Conservation (phyloP, 1,139 yeast species). For the Sugiyamaella novakii region DNA sequence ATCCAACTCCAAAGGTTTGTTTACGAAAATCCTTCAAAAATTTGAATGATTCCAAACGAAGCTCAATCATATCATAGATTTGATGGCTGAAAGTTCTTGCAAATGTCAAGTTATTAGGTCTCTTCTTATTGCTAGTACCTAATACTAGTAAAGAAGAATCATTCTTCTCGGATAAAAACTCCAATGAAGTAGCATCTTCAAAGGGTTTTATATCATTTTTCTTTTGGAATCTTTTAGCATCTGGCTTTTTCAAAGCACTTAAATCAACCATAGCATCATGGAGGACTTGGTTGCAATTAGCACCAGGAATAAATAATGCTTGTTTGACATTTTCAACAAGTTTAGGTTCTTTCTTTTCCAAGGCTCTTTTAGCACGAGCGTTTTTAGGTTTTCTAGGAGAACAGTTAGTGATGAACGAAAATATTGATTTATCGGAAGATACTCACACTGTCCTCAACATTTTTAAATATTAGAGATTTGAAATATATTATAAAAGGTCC, state of each 20-base stretch:
- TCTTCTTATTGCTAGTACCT: constrained; percentile 80
- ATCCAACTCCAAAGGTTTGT: constrained; percentile 79
- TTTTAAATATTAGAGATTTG: constrained; percentile 7
- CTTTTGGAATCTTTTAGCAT: constrained; percentile 79
- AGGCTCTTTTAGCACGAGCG: constrained; percentile 93
- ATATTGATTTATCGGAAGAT: too few species aligned
- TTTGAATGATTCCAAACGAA: constrained; percentile 69
- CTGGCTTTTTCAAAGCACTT: constrained; percentile 90
- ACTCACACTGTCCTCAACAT: constrained; percentile 29
- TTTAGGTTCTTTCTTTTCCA: constrained; percentile 87
- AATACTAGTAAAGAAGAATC: constrained; percentile 87
- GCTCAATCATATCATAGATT: constrained; percentile 91
- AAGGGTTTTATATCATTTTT: constrained; percentile 91
- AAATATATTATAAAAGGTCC: too few species aligned
- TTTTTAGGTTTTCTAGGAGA: constrained; percentile 70
- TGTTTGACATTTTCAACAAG: constrained; percentile 85
- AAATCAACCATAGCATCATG: constrained; percentile 92
- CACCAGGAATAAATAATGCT: constrained; percentile 90
- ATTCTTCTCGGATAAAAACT: constrained; percentile 92
- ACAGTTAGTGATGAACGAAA: background rate
- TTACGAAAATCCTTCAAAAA: constrained; percentile 75
- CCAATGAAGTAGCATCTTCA: constrained; percentile 85
- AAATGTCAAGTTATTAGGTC: constrained; percentile 89
- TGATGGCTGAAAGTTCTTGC: constrained; percentile 87
- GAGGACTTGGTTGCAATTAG: constrained; percentile 72